These are phyloP conservation scores for Trichoderma koningii DNA, from an alignment of 2,329 filamentous ascomycete genomes.

Conservation along the genomic window DNA sequence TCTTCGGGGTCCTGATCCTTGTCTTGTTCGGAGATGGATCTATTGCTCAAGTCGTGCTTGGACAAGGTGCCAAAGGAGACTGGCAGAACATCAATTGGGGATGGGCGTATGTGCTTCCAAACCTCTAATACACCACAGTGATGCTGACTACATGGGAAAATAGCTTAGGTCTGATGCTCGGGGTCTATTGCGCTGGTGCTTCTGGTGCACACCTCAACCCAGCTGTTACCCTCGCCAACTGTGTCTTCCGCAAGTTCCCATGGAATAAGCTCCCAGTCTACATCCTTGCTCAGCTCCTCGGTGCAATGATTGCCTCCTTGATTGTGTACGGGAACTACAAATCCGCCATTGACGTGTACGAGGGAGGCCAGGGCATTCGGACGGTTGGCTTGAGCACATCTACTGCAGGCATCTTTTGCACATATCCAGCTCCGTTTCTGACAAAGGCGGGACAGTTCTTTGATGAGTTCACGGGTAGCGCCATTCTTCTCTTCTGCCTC, in stretches of 20 bases:
- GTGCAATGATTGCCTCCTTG: neutral
- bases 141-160: neutral
- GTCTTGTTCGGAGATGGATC: conserved; percentile 1
- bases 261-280: neutral
- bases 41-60: neutral
- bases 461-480: neutral
- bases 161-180: neutral
- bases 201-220: neutral
- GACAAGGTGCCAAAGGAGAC: neutral
- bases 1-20: neutral
- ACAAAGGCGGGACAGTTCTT: neutral
- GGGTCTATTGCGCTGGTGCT: neutral
- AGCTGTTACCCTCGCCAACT: neutral
- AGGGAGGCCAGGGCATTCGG: neutral
- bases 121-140: neutral
- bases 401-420: neutral
- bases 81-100: conserved; percentile 1
- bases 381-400: neutral
- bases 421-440: neutral
- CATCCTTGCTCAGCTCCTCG: neutral
- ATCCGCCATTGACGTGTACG: neutral
- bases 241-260: conserved; percentile 1
- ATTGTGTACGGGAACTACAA: conserved; percentile 6
- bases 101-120: neutral
- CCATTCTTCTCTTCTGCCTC: neutral